These are phyloP conservation scores for Cladophialophora exuberans DNA, from an alignment of 2,329 filamentous ascomycete species.

Conservation along the genomic window DNA sequence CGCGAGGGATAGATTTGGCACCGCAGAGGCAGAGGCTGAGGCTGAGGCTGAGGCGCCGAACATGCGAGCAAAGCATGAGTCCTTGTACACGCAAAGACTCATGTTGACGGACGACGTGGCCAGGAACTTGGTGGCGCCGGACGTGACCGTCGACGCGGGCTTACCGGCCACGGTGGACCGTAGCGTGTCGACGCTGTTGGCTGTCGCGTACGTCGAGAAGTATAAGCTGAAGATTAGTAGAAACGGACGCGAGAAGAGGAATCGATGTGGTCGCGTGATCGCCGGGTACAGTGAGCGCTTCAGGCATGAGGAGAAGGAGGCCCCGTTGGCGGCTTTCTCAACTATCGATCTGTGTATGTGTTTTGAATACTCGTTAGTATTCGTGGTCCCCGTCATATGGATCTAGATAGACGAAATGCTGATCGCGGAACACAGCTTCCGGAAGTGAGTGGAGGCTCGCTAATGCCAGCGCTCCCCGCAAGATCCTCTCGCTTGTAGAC, in stretches of 20 bases:
- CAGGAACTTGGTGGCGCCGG: conserved; percentile 78
- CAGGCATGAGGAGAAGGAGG: conserved; percentile 46
- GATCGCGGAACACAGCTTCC: background rate
- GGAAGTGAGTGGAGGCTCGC: too few relatives aligned
- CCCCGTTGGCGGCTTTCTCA: conserved; percentile 49
- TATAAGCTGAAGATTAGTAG: conserved; percentile 66
- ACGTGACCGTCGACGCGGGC: conserved; percentile 66
- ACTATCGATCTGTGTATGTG: conserved; percentile 48
- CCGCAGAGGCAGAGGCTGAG: conserved; percentile 47
- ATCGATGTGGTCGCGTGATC: conserved; percentile 44
- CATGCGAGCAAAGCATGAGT: conserved; percentile 78
- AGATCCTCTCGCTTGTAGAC: background rate
- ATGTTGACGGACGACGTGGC: conserved; percentile 83
- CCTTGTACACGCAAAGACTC: conserved; percentile 78
- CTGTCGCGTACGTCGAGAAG: conserved; percentile 85
- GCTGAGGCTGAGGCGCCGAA: conserved; percentile 53
- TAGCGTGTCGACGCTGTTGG: conserved; percentile 82
- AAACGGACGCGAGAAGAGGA: conserved; percentile 53
- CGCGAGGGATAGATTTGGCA: conserved; percentile 67
- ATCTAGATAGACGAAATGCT: background rate
- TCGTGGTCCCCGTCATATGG: background rate
- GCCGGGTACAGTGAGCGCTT: conserved; percentile 45
- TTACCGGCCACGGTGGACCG: conserved; percentile 65
- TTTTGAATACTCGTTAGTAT: background rate
- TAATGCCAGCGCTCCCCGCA: too few relatives aligned